Percentiles rank a stretch among this genome's conserved stretches.
Conservation (phyloP, 2,329 filamentous ascomycete species). For the Pyricularia sp. region DNA sequence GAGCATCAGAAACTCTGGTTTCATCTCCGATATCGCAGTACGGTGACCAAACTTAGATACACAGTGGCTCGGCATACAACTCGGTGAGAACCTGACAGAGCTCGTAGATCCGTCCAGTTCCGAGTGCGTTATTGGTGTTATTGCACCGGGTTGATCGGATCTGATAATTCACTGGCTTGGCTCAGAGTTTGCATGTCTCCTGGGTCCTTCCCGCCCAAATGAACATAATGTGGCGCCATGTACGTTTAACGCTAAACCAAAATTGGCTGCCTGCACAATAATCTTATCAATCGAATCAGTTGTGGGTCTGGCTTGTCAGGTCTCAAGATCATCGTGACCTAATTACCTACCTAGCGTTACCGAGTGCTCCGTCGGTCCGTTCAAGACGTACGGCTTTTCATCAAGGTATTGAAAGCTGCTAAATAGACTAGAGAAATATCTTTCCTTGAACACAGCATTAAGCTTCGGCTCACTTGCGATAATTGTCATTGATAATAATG, state of each 20-base stretch:
- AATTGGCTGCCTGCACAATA: constrained; percentile 6
- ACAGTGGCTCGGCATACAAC: neutral
- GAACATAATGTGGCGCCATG: neutral
- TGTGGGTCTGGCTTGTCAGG: neutral
- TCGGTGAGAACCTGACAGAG: neutral
- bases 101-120: neutral
- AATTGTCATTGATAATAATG: neutral
- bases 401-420: neutral
- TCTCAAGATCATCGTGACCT: neutral
- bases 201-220: neutral
- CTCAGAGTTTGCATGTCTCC: neutral
- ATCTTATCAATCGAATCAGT: constrained; percentile 16
- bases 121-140: neutral
- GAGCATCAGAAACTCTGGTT: neutral
- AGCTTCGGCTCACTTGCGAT: no score
- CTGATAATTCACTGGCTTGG: neutral
- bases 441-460: no score
- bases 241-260: neutral
- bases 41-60: neutral
- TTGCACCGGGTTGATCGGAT: neutral
- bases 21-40: neutral
- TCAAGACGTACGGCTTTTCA: neutral
- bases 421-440: neutral
- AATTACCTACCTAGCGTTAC: neutral
- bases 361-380: neutral